phyloP scores from a whole-genome alignment of 495 filamentous ascomycete genomes.

The Neurospora cerealis region DNA sequence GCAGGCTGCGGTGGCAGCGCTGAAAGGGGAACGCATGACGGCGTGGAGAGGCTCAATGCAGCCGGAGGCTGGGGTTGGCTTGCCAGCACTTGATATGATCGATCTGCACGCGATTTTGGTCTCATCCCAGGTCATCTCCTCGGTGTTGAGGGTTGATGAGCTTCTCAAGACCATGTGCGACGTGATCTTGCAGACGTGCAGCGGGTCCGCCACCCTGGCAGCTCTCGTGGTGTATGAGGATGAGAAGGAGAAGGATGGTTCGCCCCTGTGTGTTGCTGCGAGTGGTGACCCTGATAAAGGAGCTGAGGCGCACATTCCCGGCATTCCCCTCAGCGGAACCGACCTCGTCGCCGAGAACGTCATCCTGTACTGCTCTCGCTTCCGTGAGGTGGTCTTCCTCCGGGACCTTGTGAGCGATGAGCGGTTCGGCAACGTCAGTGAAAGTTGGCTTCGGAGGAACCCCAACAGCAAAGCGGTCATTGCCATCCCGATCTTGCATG shows the following conservation, averaged over 20 bases:
- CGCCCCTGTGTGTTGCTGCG: conserved; percentile 54
- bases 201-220: conserved; percentile 63
- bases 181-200: conserved; percentile 79
- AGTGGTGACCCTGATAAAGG: conserved; percentile 61
- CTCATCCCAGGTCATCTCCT: conserved; percentile 84
- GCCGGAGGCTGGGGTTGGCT: conserved; percentile 36
- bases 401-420: conserved; percentile 78
- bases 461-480: conserved; percentile 70
- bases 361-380: conserved; percentile 71
- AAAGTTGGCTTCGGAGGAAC: conserved; percentile 57
- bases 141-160: conserved; percentile 73
- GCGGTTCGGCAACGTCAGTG: conserved; percentile 71
- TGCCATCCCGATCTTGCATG: conserved; percentile 76
- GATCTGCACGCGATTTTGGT: conserved; percentile 80
- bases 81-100: conserved; percentile 65
- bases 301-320: conserved; percentile 50
- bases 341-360: conserved; percentile 62
- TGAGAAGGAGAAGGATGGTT: conserved; percentile 11
- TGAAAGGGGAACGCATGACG: conserved; percentile 52
- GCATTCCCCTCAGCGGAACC: conserved; percentile 55
- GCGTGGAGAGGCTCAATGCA: conserved; percentile 48
- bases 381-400: conserved; percentile 73
- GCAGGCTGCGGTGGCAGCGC: conserved; percentile 36
- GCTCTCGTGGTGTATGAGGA: conserved; percentile 49
- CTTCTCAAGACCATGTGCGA: conserved; percentile 83